Percentiles rank a stretch among this genome's conserved stretches.
Conservation (phyloP, 2,329 filamentous ascomycete genomes). For the Hypoxylon sp. region DNA sequence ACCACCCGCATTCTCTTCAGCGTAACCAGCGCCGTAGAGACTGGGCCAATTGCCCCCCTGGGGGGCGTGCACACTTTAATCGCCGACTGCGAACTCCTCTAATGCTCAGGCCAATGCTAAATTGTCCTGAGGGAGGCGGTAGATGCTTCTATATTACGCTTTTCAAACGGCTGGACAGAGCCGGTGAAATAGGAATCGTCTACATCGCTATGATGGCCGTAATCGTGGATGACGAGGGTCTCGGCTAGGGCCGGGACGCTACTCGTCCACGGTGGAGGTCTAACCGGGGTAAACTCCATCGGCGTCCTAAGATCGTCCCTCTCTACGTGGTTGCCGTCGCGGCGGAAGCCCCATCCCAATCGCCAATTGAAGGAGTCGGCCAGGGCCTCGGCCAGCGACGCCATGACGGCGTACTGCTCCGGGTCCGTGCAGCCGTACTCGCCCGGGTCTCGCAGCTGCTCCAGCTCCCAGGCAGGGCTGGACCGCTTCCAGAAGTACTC, state of each 20-base stretch:
- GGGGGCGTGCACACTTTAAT: not conserved
- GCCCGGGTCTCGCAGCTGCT: conserved; percentile 33
- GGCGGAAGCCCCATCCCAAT: conserved; percentile 34
- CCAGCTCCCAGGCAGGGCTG: conserved; percentile 31
- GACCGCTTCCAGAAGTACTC: conserved; percentile 42
- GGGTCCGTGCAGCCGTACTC: conserved; percentile 31
- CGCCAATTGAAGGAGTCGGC: conserved; percentile 40
- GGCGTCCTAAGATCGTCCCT: conserved; percentile 15
- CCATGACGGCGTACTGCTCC: conserved; percentile 40
- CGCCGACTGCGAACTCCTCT: not conserved
- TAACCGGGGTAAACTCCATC: conserved; percentile 3
- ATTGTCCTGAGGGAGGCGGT: not conserved
- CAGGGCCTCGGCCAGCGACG: conserved; percentile 36
- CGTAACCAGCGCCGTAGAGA: not conserved
- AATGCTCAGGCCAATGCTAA: not conserved
- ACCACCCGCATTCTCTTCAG: not conserved
- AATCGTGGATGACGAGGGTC: conserved; percentile 10
- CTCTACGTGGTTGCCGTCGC: conserved; percentile 15
- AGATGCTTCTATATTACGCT: not conserved
- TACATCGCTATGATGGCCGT: not conserved
- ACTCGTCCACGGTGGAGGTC: conserved; percentile 1
- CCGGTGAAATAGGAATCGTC: not conserved
- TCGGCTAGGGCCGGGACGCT: conserved; percentile 14
- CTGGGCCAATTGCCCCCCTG: not conserved
- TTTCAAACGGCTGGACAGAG: not conserved